Evolutionary conservation across 2,329 filamentous ascomycete genomes (phyloP).

Genomic region (Diplocarpon mali): DNA sequence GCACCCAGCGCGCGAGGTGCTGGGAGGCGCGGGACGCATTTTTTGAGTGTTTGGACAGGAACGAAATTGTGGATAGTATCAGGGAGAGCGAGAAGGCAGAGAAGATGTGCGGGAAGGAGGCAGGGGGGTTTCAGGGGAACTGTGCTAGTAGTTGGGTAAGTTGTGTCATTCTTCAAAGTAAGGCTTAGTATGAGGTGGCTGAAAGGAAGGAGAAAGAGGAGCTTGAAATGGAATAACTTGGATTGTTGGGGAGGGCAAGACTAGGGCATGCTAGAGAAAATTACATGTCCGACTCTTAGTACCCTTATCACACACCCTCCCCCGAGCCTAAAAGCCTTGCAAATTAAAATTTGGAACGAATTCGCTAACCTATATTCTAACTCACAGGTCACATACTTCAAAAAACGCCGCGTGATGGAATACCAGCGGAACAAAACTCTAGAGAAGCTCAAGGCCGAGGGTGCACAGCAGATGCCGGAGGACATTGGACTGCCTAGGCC

Average conservation of each 20-base stretch:
- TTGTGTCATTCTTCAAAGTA: neutral
- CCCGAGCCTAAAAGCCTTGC: too few species aligned
- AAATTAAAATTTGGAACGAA: too few species aligned
- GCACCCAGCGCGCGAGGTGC: conserved; percentile 70
- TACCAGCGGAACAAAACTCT: conserved; percentile 73
- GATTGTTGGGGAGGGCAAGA: neutral
- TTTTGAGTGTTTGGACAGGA: conserved; percentile 75
- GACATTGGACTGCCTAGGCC: conserved; percentile 14
- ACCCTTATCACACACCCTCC: too few species aligned
- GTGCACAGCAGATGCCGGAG: conserved; percentile 48
- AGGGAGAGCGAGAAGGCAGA: conserved; percentile 42
- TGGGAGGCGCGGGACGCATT: conserved; percentile 85
- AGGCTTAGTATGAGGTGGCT: neutral
- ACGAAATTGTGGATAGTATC: conserved; percentile 69
- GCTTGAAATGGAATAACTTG: too few species aligned
- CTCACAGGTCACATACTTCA: conserved; percentile 70
- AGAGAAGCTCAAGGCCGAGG: conserved; percentile 62
- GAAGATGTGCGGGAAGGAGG: conserved; percentile 48
- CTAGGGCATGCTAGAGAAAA: too few species aligned
- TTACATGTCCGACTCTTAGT: too few species aligned
- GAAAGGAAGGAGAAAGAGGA: neutral
- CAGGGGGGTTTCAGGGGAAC: conserved; percentile 64
- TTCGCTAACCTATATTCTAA: too few species aligned
- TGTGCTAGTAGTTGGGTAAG: conserved; percentile 76
- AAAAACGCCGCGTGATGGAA: conserved; percentile 90